These are phyloP conservation scores for Thielaviopsis euricoi DNA, from an alignment of 2,329 filamentous ascomycete genomes.

Conservation along the genomic window DNA sequence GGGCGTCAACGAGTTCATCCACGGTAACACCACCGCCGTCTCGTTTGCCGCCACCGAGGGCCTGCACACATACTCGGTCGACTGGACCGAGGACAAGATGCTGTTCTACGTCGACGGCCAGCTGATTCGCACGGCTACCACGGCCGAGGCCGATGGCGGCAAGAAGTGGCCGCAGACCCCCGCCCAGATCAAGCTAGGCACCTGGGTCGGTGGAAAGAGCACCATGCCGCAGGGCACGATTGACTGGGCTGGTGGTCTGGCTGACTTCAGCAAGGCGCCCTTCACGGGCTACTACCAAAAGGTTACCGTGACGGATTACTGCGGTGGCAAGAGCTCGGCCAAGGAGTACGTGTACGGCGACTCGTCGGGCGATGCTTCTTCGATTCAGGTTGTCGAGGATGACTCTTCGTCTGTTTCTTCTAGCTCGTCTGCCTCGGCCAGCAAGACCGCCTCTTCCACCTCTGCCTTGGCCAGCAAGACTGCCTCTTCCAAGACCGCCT, in stretches of 20 bases:
- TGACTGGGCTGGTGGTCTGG: conserved; percentile 52
- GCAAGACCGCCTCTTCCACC: conserved; percentile 16
- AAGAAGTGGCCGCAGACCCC: conserved; percentile 49
- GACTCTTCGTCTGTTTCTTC: conserved; percentile 13
- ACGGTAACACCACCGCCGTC: conserved; percentile 32
- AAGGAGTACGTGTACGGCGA: conserved; percentile 35
- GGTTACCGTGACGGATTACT: conserved; percentile 37
- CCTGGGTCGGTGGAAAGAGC: conserved; percentile 34
- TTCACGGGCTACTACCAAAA: conserved; percentile 41
- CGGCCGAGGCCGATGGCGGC: conserved; percentile 26
- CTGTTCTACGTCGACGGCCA: conserved; percentile 42
- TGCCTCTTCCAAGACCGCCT: neutral
- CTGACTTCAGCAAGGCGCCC: conserved; percentile 34
- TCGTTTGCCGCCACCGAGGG: conserved; percentile 20
- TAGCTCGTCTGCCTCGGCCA: conserved; percentile 11
- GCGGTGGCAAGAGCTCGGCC: conserved; percentile 28
- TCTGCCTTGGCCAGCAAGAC: conserved; percentile 13
- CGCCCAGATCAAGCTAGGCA: conserved; percentile 47
- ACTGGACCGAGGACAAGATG: conserved; percentile 45
- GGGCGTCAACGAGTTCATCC: conserved; percentile 37
- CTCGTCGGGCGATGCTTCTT: conserved; percentile 30
- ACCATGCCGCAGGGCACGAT: conserved; percentile 40
- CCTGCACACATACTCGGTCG: conserved; percentile 49
- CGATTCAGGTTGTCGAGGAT: conserved; percentile 33
- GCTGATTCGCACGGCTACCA: conserved; percentile 29